A percentile compares a stretch with the other conserved stretches of the same genome.
These are phyloP conservation scores for Clavispora fructus DNA, from an alignment of 805 yeast species.

Conservation along the genomic window DNA sequence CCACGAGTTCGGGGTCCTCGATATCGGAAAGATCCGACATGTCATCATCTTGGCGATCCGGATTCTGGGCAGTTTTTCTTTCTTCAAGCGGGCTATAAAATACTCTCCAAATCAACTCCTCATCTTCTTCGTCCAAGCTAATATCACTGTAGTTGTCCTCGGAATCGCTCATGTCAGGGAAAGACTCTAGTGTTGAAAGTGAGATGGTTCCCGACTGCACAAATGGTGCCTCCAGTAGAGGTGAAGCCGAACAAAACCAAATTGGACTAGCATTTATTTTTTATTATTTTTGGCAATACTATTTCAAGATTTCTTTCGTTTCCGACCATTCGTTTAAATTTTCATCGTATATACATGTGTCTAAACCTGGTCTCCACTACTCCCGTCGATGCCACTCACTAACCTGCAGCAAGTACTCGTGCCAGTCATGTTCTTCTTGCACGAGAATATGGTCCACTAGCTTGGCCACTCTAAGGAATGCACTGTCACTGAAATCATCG, in stretches of 20 bases:
- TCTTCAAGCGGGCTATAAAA: conserved; percentile 27
- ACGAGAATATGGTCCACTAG: conserved; percentile 9
- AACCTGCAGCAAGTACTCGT: conserved; percentile 5
- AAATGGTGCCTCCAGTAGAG: not conserved
- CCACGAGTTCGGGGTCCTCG: conserved; percentile 22
- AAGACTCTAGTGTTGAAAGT: not conserved
- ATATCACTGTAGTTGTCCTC: conserved; percentile 28
- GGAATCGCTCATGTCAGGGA: conserved; percentile 11
- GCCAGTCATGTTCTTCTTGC: conserved; percentile 12
- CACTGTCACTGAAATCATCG: not conserved
- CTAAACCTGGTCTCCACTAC: no score
- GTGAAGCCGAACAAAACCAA: not conserved
- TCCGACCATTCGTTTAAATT: no score
- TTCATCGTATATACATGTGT: not conserved
- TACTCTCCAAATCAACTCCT: conserved; percentile 40
- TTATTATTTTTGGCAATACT: no score
- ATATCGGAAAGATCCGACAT: conserved; percentile 12
- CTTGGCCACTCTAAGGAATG: conserved; percentile 1
- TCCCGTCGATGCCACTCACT: not conserved
- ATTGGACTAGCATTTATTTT: no score
- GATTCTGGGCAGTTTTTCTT: conserved; percentile 6
- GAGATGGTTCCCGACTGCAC: not conserved
- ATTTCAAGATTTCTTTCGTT: no score
- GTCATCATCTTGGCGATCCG: conserved; percentile 12
- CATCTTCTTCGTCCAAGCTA: conserved; percentile 41